Base-by-base conservation (phyloP, 164 flowering plant species). In the Umbellularia californica region DNA sequence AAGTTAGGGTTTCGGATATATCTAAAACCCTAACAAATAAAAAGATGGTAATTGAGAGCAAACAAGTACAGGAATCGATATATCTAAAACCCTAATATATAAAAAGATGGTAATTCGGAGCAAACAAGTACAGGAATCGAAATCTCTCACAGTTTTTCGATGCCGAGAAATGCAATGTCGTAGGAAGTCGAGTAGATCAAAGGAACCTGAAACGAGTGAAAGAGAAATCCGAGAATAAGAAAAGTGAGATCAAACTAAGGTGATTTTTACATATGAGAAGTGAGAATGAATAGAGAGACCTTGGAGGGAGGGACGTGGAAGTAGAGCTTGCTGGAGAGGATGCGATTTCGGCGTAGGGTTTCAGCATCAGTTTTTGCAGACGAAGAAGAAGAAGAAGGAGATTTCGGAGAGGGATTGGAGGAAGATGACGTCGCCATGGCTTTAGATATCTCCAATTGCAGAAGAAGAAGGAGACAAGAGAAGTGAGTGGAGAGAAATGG, bases 261-360 rank as follows among this genome's bases (percentile, higher is more conserved):
- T 5, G 47, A 41, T 41, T 41, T 30, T 30, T 2, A 30, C 35
- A 5, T 30, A 30, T 30, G 35, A 30, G 2, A 41, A 41, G 11
- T 41, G 47, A 41, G 47, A 41, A 41, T 9, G 47, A 1, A 41
- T 5, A 41, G 27, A 9, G 20, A 50, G 63, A 90, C 97, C 88
- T 91, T 94, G 55, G 87, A 73, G 65, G 35, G 77, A 75, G 90
- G 87, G n/a, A 91, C 83, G 69, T 90, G 90, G 80, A 90, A 86
- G 83, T 91, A 94, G 75, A 94, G 97, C 81, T 91, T 94, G 88
- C 90, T 90, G 5, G 94, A 87, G 72, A 88, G 86, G 66, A 94
- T 84, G 17, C 93, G 92, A 68, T 81, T 79, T 58, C 85, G 79
- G 50, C 90, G 83, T 19, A 81, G 82, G 52, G 84, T 63, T 72